A percentile compares a stretch with the other conserved stretches of the same genome.
These are phyloP conservation scores for Trametes versicolor DNA, from an alignment of 1,284 basidiomycete genomes.

Conservation along the genomic window DNA sequence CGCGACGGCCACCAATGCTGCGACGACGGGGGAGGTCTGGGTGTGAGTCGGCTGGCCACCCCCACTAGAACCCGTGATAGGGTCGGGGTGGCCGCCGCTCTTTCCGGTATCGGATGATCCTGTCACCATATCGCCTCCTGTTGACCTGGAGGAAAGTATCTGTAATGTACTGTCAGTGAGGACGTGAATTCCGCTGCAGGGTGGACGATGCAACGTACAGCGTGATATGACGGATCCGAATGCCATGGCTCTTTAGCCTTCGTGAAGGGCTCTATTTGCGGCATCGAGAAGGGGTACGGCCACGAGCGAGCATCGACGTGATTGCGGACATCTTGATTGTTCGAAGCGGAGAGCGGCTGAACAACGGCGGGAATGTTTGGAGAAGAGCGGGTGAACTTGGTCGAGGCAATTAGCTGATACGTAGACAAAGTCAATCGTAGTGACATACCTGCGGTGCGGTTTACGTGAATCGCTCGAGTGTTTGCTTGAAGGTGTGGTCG, in stretches of 20 bases:
- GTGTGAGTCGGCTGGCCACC: constrained; percentile 4
- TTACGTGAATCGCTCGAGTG: neutral
- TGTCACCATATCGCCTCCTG: neutral
- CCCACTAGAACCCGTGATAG: neutral
- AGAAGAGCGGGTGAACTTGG: neutral
- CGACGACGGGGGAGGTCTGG: constrained; percentile 1
- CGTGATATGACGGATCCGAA: neutral
- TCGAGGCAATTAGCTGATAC: neutral
- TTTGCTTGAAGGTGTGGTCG: neutral
- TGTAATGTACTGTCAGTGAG: neutral
- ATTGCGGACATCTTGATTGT: constrained; percentile 2
- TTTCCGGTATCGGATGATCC: constrained; percentile 8
- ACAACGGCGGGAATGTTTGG: constrained; percentile 4
- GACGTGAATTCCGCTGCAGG: neutral
- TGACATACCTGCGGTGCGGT: neutral
- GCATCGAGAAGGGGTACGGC: neutral
- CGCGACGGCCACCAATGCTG: constrained; percentile 2
- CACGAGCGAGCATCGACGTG: neutral
- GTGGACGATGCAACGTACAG: neutral
- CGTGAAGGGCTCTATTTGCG: neutral
- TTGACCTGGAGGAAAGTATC: neutral
- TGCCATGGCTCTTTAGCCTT: neutral
- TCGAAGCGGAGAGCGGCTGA: neutral
- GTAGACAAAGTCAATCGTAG: neutral
- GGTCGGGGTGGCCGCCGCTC: constrained; percentile 6